Conservation (phyloP, 2,329 filamentous ascomycete species). For the Alternaria infectoria region DNA sequence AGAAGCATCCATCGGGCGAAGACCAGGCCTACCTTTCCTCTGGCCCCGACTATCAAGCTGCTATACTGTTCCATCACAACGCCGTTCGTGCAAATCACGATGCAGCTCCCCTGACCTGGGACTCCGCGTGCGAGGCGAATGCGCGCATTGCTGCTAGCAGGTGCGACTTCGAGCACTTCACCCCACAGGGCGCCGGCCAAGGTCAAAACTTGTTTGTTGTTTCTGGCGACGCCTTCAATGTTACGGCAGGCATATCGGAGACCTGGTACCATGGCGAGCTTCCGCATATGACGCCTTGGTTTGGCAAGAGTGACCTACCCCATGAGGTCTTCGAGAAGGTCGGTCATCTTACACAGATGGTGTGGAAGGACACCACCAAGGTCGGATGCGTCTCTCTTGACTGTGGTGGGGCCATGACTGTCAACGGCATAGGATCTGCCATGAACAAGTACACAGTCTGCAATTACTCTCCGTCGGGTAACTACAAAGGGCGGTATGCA, state of each 20-base stretch:
- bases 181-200: constrained; percentile 59
- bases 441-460: constrained; percentile 70
- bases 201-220: constrained; percentile 92
- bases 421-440: constrained; percentile 21
- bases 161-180: constrained; percentile 74
- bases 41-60: constrained; percentile 37
- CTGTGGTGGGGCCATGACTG: constrained; percentile 35
- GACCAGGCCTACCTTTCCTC: constrained; percentile 33
- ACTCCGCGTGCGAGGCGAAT: constrained; percentile 62
- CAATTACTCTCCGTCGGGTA: constrained; percentile 79
- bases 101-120: constrained; percentile 69
- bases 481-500: constrained; percentile 61
- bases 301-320: constrained; percentile 59
- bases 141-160: constrained; percentile 73
- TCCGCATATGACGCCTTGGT: constrained; percentile 61
- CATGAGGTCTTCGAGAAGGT: constrained; percentile 56
- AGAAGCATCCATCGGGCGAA: constrained; percentile 26
- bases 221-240: constrained; percentile 58
- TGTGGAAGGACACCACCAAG: constrained; percentile 48
- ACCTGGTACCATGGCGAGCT: constrained; percentile 90
- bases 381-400: constrained; percentile 46
- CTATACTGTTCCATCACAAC: constrained; percentile 77
- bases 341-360: constrained; percentile 47
- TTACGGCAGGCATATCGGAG: constrained; percentile 74
- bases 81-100: constrained; percentile 84